A percentile compares a stretch with the other conserved stretches of the same genome.
Evolutionary conservation across 1,139 yeast species (phyloP).

Genomic region (Zygotorulaspora mrakii): DNA sequence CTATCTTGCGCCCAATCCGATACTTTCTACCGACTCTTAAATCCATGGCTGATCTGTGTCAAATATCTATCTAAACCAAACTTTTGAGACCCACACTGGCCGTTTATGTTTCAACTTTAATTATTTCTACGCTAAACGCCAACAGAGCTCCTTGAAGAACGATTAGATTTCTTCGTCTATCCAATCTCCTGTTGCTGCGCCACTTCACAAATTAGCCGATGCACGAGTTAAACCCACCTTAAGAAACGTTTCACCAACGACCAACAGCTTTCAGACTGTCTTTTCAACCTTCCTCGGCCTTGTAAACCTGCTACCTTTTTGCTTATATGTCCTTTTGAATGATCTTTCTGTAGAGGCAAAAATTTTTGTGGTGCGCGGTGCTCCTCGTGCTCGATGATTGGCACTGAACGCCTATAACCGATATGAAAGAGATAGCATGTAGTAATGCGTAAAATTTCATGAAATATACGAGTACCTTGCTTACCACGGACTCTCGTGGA

Average conservation of each 20-base stretch:
- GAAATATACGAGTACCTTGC: too few relatives aligned
- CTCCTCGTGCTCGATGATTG: not conserved
- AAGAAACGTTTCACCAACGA: not conserved
- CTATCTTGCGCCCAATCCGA: constrained; percentile 93
- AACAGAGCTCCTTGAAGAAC: not conserved
- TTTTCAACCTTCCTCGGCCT: not conserved
- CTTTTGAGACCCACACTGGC: not conserved
- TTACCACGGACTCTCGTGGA: too few relatives aligned
- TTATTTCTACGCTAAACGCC: not conserved
- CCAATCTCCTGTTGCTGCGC: not conserved
- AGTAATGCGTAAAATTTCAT: too few relatives aligned
- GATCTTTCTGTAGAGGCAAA: not conserved
- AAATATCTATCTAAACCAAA: constrained; percentile 1
- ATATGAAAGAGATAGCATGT: too few relatives aligned
- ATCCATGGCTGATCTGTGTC: constrained; percentile 43
- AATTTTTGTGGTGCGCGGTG: constrained; percentile 4
- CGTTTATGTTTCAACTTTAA: too few relatives aligned
- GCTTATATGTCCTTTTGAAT: not conserved
- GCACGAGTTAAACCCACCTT: not conserved
- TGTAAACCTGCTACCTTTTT: not conserved
- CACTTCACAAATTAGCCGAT: too few relatives aligned
- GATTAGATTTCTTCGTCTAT: not conserved
- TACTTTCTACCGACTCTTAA: constrained; percentile 93
- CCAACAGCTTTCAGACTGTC: not conserved
- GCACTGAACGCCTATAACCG: not conserved